Base-by-base conservation (phyloP, 345 rosid genomes). In the Leavenworthia alabamica region DNA sequence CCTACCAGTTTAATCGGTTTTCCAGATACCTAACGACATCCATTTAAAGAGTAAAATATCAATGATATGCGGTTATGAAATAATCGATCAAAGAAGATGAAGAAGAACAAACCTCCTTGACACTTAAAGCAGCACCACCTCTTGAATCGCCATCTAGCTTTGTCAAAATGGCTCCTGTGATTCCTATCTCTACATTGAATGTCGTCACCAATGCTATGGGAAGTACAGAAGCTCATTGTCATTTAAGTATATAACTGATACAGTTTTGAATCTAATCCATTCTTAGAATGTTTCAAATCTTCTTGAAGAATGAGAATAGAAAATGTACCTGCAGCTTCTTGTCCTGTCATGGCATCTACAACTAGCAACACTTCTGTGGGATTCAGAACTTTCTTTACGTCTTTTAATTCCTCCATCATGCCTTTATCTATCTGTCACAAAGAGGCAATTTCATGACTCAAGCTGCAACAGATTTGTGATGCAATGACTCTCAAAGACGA, bases 321-420 rank as follows among this genome's bases (percentile, higher is more conserved):
- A 20, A 54, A 13, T 20, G 46, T 75, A 89, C 99, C 95, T 60
- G 91, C 99, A 68, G 97, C 97, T 87, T 93, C 99, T 81, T 93
- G 99, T 55, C 97, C 99, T 39, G 99, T 89, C 96, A 93, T 93
- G 62, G 97, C 97, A 84, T 93, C 99, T 56, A 89, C 99, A 49
- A 93, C 96, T 51, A 93, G 94, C 77, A 93, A 78, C 13, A 89
- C 90, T 78, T 93, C 99, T 10, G 92, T 85, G 44, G 97, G 96
- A 75, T 85, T 93, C 51, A 89, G 52, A 33, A 75, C 80, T 51
- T 74, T 80, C 80, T 89, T 93, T 77, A 93, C 91, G n/a, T 89
- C 90, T 77, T 93, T 93, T 74, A 89, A 77, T 77, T 93, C 99
- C 42, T 89, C 94, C 99, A 93, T 93, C 99, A 89, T 93, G 40